Evolutionary conservation across 2,329 filamentous ascomycete genomes (phyloP).

Genomic region (Madurella mycetomatis): DNA sequence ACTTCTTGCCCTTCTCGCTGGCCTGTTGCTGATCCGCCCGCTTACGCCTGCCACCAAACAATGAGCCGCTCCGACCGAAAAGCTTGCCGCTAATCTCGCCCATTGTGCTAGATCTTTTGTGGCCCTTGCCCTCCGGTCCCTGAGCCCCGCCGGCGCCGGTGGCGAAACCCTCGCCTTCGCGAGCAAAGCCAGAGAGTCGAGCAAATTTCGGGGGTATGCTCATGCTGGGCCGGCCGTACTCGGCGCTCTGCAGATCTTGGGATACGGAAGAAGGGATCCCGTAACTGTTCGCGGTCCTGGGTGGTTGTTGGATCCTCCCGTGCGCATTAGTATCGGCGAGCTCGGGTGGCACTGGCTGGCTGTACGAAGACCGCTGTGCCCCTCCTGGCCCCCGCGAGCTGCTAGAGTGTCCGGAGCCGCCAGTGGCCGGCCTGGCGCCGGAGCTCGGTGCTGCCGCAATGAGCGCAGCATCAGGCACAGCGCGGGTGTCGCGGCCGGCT

Average conservation of each 20-base stretch:
- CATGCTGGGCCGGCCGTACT: constrained; percentile 57
- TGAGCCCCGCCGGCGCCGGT: constrained; percentile 25
- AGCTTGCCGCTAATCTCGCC: constrained; percentile 79
- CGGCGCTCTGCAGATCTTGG: constrained; percentile 47
- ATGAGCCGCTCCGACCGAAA: constrained; percentile 76
- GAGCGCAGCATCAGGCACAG: constrained; percentile 51
- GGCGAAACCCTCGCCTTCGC: constrained; percentile 43
- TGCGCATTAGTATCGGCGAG: constrained; percentile 86
- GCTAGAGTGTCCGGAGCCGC: constrained; percentile 70
- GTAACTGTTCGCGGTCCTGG: constrained; percentile 58
- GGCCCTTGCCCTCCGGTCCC: constrained; percentile 44
- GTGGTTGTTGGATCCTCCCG: constrained; percentile 81
- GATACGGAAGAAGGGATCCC: constrained; percentile 62
- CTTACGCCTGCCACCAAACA: constrained; percentile 65
- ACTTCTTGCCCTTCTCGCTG: constrained; percentile 63
- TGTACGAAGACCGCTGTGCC: constrained; percentile 66
- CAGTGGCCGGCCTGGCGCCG: constrained; percentile 66
- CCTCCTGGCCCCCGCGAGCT: constrained; percentile 57
- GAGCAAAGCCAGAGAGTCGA: constrained; percentile 54
- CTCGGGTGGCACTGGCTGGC: constrained; percentile 80
- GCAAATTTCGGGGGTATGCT: constrained; percentile 56
- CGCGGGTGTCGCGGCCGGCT: constrained; percentile 48
- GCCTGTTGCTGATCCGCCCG: constrained; percentile 40
- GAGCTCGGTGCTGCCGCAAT: constrained; percentile 47
- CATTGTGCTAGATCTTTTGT: constrained; percentile 70